Base-by-base conservation (phyloP, 2,329 filamentous ascomycete genomes). In the Fusarium pseudonygamai region DNA sequence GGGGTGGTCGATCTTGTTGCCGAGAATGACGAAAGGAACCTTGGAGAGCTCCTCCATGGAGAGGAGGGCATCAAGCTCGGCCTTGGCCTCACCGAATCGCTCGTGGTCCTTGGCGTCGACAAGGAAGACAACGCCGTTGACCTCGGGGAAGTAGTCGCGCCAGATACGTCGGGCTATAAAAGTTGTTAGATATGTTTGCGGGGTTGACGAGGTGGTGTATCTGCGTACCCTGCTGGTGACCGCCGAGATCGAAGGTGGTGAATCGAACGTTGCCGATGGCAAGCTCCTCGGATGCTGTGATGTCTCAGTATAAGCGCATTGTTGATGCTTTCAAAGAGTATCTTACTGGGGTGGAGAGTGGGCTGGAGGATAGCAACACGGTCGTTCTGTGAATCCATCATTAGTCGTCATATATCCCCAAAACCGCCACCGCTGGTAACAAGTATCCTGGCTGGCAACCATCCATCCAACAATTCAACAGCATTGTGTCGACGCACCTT, bases 1-100 rank as follows among this genome's bases (percentile, higher is more conserved):
- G 60, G 95, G 95, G 87, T 98, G 95, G 84, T 99, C 96, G 83
- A 99, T 99, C 91, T 99, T 99, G 91, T 99, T 99, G 78, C 96
- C 96, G 73, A 99, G 90, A 78, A 99, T 91, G 71, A 98, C 90
- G 84, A 98, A 98, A 61, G 96, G 96, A 14, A 97, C 96, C 88
- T 97, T 98, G 82, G 91, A 87, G 43, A 99, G 90, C 82, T 98
- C 96, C 86, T 99, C 96, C 96, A 99, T 98, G 72, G 93, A 91
- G 77, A 99, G 89, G 59, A 98, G 93, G 60, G 93, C 95, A 81
- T 99, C 96, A 72, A 99, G 93, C 87, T 99, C 96, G 79, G 93
- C 96, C 88, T 98, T 98, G 81, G 95, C 93, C 87, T 99, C 96
- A 79, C 89, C 83, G 83, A 99, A 93, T 77, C 96, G 94, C 86